These are phyloP conservation scores for Pythium rhizo-oryzae DNA, from an alignment of 352 stramenopile genomes.

Conservation along the genomic window DNA sequence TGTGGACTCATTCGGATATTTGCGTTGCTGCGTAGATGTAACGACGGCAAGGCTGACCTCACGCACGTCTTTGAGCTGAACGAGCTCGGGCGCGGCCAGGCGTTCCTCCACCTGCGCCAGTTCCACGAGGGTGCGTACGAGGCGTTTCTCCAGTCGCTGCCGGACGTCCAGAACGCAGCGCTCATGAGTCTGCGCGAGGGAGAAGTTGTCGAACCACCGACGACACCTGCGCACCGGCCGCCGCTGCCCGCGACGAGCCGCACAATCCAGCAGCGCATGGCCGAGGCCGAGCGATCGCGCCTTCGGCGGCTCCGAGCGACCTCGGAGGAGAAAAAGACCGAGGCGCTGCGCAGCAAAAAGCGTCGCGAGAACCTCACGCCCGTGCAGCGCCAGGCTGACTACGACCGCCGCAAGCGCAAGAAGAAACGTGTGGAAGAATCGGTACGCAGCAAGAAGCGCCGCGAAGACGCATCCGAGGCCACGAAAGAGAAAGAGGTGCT, in stretches of 20 bases:
- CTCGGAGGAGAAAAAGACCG: constrained; percentile 44
- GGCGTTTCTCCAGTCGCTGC: constrained; percentile 50
- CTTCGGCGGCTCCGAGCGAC: constrained; percentile 51
- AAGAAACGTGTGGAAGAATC: constrained; percentile 54
- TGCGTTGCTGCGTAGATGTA: constrained; percentile 75
- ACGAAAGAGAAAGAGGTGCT: constrained; percentile 53
- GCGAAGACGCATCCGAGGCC: constrained; percentile 48
- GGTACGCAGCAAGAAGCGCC: constrained; percentile 47
- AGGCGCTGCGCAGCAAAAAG: constrained; percentile 60
- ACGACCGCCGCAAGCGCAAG: constrained; percentile 63
- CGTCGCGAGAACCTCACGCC: constrained; percentile 66
- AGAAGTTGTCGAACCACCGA: not conserved
- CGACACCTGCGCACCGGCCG: not conserved
- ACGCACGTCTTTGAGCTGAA: constrained; percentile 68
- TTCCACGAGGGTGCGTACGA: constrained; percentile 60
- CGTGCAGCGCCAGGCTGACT: constrained; percentile 62
- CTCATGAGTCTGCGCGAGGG: constrained; percentile 9
- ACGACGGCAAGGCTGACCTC: constrained; percentile 52
- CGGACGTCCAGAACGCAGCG: constrained; percentile 29
- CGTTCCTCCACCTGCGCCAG: constrained; percentile 65
- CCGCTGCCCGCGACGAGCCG: constrained; percentile 8
- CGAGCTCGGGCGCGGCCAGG: constrained; percentile 59
- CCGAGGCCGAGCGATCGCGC: constrained; percentile 65
- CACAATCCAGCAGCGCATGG: constrained; percentile 34
- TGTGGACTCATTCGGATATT: too few species aligned